Evolutionary conservation across 2,329 filamentous ascomycete genomes (phyloP), one percentile per base, ranked within the genome.

Genomic region (Dactylellina sp.): DNA sequence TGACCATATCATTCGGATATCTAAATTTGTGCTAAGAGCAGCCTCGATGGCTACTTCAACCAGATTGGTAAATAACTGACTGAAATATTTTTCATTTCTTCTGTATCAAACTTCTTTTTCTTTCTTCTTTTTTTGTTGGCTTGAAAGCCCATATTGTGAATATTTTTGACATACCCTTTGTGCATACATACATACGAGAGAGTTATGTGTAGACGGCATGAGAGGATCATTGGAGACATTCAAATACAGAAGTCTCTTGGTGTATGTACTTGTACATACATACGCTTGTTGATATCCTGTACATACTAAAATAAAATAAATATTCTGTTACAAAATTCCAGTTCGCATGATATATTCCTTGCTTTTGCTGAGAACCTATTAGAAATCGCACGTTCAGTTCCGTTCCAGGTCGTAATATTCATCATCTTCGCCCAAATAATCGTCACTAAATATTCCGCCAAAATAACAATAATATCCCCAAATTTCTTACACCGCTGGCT

Each of bases 131-230:
- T 28, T 25, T 16, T 60, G 6, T 60, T 35, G 18, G 47, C 24
- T 39, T 22, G 9, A 42, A 11, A 53, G 16, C 49, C 32, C n/a
- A 28, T 47, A 35, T 35, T 39, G 22, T 61, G 46, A 53, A 39
- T 70, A 42, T n/a, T 18, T 60, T 50, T 40, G 40, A 50, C 24
- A 60, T 52, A 61, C 56, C 56, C 56, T 14, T 60, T 70, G 55
- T 70, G 53, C 28, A 68, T 60, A 68, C 28, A 68, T 68, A 44
- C 37, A n/a, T n/a, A n/a, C n/a, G n/a, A n/a, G n/a, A 56, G 22
- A 55, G 40, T 25, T 60, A 14, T 32, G 24, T 20, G 59, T 68
- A 28, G 32, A 11, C 53, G 40, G 46, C 32, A 20, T 7, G 18
- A 32, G 53, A 4, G 37, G 28, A 44, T 28, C n/a, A 39, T 20